Percentiles rank a stretch among this genome's conserved stretches.
phyloP scores from a whole-genome alignment of 1,139 yeast genomes.

The Debaryomyces fabryi region DNA sequence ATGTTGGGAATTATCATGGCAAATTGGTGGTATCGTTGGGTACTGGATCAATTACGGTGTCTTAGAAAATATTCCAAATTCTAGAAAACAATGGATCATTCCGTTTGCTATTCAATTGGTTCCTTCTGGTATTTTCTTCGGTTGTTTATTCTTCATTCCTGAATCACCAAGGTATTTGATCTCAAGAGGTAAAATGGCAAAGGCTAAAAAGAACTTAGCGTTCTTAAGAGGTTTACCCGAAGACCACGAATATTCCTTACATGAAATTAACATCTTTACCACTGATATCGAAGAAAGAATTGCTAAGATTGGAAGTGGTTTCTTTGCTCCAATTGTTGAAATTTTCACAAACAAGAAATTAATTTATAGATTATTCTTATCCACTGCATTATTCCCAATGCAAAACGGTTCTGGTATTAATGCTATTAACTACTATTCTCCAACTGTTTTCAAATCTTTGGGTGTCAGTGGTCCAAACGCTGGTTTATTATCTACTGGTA shows the following conservation, averaged over 20 bases:
- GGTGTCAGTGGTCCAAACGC: conserved; percentile 38
- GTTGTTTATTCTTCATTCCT: conserved; percentile 39
- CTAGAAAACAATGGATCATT: conserved; percentile 36
- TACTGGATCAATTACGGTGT: conserved; percentile 38
- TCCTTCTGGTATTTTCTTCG: conserved; percentile 46
- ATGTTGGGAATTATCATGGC: conserved; percentile 53
- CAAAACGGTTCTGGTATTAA: conserved; percentile 40
- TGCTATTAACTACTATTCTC: conserved; percentile 38
- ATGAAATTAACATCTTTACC: conserved; percentile 27
- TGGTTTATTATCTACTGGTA: conserved; percentile 58
- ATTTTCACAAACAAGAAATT: conserved; percentile 24
- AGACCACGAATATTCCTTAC: conserved; percentile 28
- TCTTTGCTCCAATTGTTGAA: conserved; percentile 30
- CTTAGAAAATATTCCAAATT: conserved; percentile 22
- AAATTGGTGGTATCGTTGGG: conserved; percentile 51
- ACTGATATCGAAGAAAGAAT: conserved; percentile 26
- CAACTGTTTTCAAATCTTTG: conserved; percentile 34
- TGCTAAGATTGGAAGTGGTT: conserved; percentile 24
- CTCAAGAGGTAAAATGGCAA: conserved; percentile 32
- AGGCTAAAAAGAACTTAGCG: conserved; percentile 37
- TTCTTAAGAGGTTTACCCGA: conserved; percentile 29
- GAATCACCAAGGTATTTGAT: conserved; percentile 55
- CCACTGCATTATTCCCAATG: conserved; percentile 33
- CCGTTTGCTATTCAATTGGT: conserved; percentile 44
- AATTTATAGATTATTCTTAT: conserved; percentile 28